These are phyloP conservation scores for Mycena olivaceomarginata DNA, from an alignment of 768 basidiomycete species.

Conservation along the genomic window DNA sequence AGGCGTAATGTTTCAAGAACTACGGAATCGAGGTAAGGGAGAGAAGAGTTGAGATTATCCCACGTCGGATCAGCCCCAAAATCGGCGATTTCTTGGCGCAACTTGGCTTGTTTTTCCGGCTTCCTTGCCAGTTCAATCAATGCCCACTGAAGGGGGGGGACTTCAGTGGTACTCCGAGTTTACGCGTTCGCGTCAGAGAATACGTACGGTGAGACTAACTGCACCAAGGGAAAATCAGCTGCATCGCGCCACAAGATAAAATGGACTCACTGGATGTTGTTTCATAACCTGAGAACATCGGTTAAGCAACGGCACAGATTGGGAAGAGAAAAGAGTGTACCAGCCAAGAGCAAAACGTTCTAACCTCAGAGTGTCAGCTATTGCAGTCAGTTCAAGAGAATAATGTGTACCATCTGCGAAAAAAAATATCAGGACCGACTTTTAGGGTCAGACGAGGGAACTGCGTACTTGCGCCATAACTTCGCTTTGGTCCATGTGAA, in stretches of 20 bases:
- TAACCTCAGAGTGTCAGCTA: constrained; percentile 28
- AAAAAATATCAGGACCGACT: not conserved
- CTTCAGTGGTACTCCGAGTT: too few relatives aligned
- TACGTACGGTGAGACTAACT: constrained; percentile 40
- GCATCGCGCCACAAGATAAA: too few relatives aligned
- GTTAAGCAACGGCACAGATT: not conserved
- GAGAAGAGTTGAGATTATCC: constrained; percentile 57
- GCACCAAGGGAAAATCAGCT: too few relatives aligned
- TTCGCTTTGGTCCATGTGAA: constrained; percentile 51
- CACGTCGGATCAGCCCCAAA: constrained; percentile 58
- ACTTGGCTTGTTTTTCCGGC: constrained; percentile 53
- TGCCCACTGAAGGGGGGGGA: constrained; percentile 50
- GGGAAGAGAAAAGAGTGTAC: not conserved
- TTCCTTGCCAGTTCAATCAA: constrained; percentile 59
- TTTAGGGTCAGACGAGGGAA: not conserved
- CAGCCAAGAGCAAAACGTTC: constrained; percentile 59
- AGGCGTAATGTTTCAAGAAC: constrained; percentile 62
- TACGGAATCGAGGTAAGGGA: constrained; percentile 65
- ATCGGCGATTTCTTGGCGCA: constrained; percentile 55
- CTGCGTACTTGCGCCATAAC: constrained; percentile 52
- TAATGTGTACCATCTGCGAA: constrained; percentile 11
- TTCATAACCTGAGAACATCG: constrained; percentile 58
- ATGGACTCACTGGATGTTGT: constrained; percentile 53
- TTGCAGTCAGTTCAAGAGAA: not conserved
- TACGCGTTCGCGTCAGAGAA: not conserved